A percentile compares a stretch with the other conserved stretches of the same genome.
These are phyloP conservation scores for Hysterangium stoloniferum DNA, from an alignment of 768 basidiomycete genomes.

Conservation along the genomic window DNA sequence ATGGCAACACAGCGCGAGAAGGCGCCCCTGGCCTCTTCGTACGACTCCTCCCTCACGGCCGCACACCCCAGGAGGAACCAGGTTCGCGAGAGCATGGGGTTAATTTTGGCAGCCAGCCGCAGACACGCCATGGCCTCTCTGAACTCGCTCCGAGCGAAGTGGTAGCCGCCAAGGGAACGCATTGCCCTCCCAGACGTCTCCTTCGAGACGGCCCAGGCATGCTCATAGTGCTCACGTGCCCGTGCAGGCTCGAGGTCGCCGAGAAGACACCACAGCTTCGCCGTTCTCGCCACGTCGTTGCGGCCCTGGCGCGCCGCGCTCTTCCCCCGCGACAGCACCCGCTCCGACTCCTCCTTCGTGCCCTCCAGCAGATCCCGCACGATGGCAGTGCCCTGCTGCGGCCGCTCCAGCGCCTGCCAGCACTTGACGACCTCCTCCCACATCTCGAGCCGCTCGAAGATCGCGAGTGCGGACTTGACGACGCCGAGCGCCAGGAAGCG, in stretches of 20 bases:
- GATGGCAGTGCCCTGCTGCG: slow-evolving; percentile 69
- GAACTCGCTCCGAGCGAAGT: slow-evolving; percentile 66
- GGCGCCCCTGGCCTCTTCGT: slow-evolving; percentile 76
- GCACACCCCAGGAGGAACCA: slow-evolving; percentile 99
- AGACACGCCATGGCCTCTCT: slow-evolving; percentile 57
- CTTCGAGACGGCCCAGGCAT: slow-evolving; percentile 77
- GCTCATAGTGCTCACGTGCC: slow-evolving; percentile 67
- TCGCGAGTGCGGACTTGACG: slow-evolving; percentile 82
- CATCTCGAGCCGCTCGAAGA: slow-evolving; percentile 93
- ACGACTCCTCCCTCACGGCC: slow-evolving; percentile 71
- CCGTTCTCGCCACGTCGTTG: slow-evolving; percentile 64
- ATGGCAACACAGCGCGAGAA: slow-evolving; percentile 83
- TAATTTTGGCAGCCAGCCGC: slow-evolving; percentile 72
- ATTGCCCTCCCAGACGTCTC: slow-evolving; percentile 83
- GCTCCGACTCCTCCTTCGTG: slow-evolving; percentile 73
- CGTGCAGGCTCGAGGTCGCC: slow-evolving; percentile 81
- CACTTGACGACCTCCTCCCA: slow-evolving; percentile 96
- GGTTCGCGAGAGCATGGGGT: slow-evolving; percentile 76
- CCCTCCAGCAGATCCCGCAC: slow-evolving; percentile 84
- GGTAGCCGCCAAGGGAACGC: slow-evolving; percentile 81
- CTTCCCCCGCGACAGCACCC: slow-evolving; percentile 56
- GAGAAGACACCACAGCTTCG: slow-evolving; percentile 91
- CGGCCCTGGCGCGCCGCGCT: slow-evolving; percentile 32
- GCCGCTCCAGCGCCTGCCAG: slow-evolving; percentile 72
- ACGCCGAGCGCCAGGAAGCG: slow-evolving; percentile 83